phyloP scores from a whole-genome alignment of 208 protist species.

The Acanthamoeba royreba region DNA sequence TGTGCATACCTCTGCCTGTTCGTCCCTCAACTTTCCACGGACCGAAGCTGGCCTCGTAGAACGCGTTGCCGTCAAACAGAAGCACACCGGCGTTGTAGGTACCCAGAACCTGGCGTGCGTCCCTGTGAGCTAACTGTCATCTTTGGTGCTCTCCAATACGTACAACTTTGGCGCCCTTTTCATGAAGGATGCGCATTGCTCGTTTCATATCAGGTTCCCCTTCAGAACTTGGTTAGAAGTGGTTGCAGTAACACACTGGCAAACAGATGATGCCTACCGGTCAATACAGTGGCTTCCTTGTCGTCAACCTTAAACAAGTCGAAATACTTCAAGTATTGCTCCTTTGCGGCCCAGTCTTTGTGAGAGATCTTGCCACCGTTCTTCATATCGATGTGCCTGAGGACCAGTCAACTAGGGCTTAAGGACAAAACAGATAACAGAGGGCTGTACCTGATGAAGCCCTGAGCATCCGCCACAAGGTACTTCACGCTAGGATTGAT shows the following conservation, averaged over 20 bases:
- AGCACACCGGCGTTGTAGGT: background rate
- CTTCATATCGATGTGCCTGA: background rate
- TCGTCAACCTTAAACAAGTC: slow-evolving; percentile 31
- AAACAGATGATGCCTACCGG: background rate
- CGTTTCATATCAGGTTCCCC: background rate
- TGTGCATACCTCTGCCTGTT: background rate
- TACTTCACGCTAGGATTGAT: background rate
- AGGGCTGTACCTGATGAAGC: background rate
- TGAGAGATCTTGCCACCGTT: background rate
- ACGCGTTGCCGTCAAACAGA: background rate
- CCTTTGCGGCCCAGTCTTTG: slow-evolving; percentile 17
- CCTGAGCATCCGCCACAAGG: background rate
- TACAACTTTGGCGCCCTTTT: background rate
- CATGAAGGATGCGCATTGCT: background rate
- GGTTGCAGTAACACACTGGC: background rate
- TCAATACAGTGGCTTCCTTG: background rate
- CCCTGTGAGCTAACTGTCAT: background rate
- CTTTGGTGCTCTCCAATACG: background rate
- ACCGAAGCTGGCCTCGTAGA: background rate
- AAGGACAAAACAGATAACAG: background rate
- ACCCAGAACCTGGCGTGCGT: background rate
- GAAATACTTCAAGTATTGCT: background rate
- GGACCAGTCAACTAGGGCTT: background rate
- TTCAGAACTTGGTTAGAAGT: background rate
- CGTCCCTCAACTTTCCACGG: background rate